Percentiles rank a stretch among this genome's conserved stretches.
These are phyloP conservation scores for Vitis hybrid DNA, from an alignment of 177 flowering plant genomes.

Conservation along the genomic window DNA sequence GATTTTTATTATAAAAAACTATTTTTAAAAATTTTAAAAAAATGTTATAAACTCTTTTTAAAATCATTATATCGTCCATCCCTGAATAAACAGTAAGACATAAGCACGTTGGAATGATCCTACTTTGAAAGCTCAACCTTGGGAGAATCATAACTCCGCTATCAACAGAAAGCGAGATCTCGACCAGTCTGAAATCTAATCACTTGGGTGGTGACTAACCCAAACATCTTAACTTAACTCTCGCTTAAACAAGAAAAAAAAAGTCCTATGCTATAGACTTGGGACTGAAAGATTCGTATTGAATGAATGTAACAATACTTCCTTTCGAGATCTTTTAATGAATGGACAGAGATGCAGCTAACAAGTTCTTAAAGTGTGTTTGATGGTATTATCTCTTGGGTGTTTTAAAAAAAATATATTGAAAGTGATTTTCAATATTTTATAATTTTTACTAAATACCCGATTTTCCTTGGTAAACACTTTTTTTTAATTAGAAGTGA, in stretches of 20 bases:
- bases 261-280: rapidly evolving
- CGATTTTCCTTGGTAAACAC: too few relatives aligned
- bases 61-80: rapidly evolving
- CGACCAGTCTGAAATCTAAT: rapidly evolving
- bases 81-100: rapidly evolving
- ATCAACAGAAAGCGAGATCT: rapidly evolving
- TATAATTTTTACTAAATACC: too few relatives aligned
- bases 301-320: rapidly evolving
- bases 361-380: too few relatives aligned
- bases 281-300: rapidly evolving
- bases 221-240: too few relatives aligned
- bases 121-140: rapidly evolving
- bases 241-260: rapidly evolving
- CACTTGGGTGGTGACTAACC: rapidly evolving
- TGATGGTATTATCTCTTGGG: too few relatives aligned
- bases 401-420: too few relatives aligned
- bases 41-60: rapidly evolving
- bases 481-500: too few relatives aligned
- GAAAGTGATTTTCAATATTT: too few relatives aligned
- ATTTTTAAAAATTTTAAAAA: too few relatives aligned
- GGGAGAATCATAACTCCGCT: too few relatives aligned
- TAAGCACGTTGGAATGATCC: rapidly evolving
- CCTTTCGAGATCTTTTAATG: too few relatives aligned
- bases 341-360: rapidly evolving
- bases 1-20: too few relatives aligned